Conservation (phyloP, 2,329 filamentous ascomycete genomes). For the Fusarium agapanthi region DNA sequence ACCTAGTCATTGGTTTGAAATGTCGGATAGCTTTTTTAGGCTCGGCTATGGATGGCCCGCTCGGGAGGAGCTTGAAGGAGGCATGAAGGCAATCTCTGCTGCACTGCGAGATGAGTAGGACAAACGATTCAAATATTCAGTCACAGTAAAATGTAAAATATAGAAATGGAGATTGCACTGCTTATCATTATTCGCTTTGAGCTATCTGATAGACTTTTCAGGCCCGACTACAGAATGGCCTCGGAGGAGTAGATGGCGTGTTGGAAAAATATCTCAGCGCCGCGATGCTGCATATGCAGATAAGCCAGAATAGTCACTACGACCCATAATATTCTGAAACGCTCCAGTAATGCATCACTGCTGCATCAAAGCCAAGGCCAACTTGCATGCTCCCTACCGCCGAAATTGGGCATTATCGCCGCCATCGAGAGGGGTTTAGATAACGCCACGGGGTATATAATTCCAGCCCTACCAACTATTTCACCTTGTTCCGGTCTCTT, state of each 20-base stretch:
- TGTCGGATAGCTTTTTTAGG: not conserved
- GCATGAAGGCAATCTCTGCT: not conserved
- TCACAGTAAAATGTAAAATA: fast-evolving
- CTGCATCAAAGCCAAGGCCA: not conserved
- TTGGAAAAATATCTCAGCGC: not conserved
- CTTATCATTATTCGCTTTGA: fast-evolving
- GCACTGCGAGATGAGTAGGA: not conserved
- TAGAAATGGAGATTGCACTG: fast-evolving
- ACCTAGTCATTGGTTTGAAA: not conserved
- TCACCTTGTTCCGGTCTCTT: fast-evolving
- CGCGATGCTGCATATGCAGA: not conserved
- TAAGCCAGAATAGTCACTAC: not conserved
- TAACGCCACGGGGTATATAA: not conserved
- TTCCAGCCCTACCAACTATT: too few species aligned
- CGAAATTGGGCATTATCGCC: too few species aligned
- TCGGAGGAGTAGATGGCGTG: not conserved
- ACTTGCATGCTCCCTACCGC: not conserved
- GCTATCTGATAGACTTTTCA: not conserved
- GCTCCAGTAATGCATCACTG: not conserved
- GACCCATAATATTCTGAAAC: not conserved
- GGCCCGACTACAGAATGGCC: not conserved
- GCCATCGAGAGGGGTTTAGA: not conserved
- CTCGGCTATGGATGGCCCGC: constrained; percentile 3
- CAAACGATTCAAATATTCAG: fast-evolving
- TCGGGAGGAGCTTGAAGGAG: not conserved